A percentile compares a stretch with the other conserved stretches of the same genome.
Conservation (phyloP, 495 filamentous ascomycete species). For the Talaromyces trachyspermus region DNA sequence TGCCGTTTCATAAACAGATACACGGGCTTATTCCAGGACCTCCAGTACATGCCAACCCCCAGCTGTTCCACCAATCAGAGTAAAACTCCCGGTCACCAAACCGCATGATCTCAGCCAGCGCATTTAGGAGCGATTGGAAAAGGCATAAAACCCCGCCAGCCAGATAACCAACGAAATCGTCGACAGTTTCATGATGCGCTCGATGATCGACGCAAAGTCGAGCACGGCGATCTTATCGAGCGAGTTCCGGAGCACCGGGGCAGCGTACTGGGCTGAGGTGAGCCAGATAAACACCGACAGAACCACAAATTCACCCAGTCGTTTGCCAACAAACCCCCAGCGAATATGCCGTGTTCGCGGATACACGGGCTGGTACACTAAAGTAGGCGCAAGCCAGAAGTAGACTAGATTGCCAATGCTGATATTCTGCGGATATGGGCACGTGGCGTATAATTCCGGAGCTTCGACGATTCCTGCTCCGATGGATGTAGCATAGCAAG, state of each 20-base stretch:
- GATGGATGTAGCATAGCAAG: conserved; percentile 72
- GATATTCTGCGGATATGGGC: conserved; percentile 86
- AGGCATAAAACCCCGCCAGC: conserved; percentile 96
- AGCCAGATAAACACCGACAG: conserved; percentile 89
- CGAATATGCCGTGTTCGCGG: conserved; percentile 70
- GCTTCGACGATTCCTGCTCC: conserved; percentile 39
- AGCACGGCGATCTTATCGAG: conserved; percentile 77
- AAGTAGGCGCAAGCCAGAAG: conserved; percentile 95
- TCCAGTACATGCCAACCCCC: conserved; percentile 85
- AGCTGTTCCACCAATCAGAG: conserved; percentile 94
- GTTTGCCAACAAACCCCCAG: conserved; percentile 79
- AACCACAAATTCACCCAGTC: conserved; percentile 64
- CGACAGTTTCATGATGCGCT: conserved; percentile 87
- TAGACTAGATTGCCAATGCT: conserved; percentile 79
- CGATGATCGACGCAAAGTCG: conserved; percentile 72
- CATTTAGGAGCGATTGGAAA: conserved; percentile 86
- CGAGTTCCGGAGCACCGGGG: conserved; percentile 80
- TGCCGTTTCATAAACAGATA: conserved; percentile 94
- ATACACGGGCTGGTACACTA: conserved; percentile 96
- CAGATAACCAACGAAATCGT: conserved; percentile 92
- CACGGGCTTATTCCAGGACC: conserved; percentile 95
- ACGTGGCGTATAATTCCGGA: conserved; percentile 78
- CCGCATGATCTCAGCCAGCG: conserved; percentile 77
- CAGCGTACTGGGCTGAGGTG: conserved; percentile 83
- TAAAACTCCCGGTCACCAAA: conserved; percentile 96